A percentile compares a stretch with the other conserved stretches of the same genome.
Conservation (phyloP, 352 stramenopile genomes). For the Phytophthora boehmeriae region DNA sequence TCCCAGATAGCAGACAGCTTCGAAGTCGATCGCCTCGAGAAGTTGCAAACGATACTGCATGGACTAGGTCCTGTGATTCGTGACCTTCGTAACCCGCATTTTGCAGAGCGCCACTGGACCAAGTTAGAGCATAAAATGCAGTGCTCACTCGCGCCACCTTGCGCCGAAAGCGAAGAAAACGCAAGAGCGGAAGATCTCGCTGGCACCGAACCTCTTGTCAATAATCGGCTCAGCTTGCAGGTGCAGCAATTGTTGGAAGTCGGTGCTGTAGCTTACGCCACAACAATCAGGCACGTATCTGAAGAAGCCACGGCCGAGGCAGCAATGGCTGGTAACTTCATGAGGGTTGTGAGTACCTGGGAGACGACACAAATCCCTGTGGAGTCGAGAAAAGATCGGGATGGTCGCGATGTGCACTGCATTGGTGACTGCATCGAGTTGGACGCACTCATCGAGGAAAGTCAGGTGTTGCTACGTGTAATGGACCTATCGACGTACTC, state of each 20-base stretch:
- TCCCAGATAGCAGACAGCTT: slow-evolving; percentile 13
- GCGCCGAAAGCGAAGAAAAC: neutral
- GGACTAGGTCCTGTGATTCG: slow-evolving; percentile 57
- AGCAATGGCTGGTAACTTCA: slow-evolving; percentile 62
- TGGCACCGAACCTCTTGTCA: neutral
- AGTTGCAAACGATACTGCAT: slow-evolving; percentile 48
- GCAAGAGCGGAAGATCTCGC: slow-evolving; percentile 4
- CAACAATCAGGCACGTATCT: slow-evolving; percentile 61
- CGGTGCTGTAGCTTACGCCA: slow-evolving; percentile 42
- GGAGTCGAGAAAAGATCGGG: slow-evolving; percentile 53
- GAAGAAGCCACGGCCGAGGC: slow-evolving; percentile 76
- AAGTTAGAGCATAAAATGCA: slow-evolving; percentile 78
- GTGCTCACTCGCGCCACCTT: slow-evolving; percentile 36
- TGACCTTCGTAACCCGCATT: slow-evolving; percentile 60
- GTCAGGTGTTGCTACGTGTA: slow-evolving; percentile 70
- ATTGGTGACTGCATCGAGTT: slow-evolving; percentile 68
- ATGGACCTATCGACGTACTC: slow-evolving; percentile 79
- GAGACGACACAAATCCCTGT: slow-evolving; percentile 61
- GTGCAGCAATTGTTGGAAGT: slow-evolving; percentile 60
- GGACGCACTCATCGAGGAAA: slow-evolving; percentile 65
- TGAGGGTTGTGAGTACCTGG: slow-evolving; percentile 63
- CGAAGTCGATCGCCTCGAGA: slow-evolving; percentile 44
- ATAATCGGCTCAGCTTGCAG: slow-evolving; percentile 39
- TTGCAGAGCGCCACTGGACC: slow-evolving; percentile 71
- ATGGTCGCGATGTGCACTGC: slow-evolving; percentile 59